A percentile compares a stretch with the other conserved stretches of the same genome.
These are phyloP conservation scores for Cyclotella cryptica DNA, from an alignment of 108 stramenopile species.

Conservation along the genomic window DNA sequence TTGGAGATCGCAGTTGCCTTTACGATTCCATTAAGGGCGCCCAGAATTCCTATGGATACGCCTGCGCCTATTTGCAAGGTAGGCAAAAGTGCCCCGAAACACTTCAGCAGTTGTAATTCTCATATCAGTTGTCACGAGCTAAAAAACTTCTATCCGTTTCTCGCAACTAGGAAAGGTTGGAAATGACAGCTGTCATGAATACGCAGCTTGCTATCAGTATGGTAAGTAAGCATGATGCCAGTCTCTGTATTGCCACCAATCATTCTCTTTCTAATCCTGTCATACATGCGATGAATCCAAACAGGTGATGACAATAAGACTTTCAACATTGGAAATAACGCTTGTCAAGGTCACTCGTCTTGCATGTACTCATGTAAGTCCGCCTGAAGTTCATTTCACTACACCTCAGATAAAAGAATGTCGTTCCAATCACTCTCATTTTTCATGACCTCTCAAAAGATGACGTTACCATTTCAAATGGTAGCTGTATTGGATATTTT, in stretches of 20 bases:
- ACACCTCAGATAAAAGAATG: too few relatives aligned
- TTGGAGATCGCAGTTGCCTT: constrained; percentile 3
- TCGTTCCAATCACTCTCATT: too few relatives aligned
- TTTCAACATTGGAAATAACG: too few relatives aligned
- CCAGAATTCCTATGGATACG: neutral
- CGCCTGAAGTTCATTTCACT: too few relatives aligned
- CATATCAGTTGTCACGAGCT: neutral
- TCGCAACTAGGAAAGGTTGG: neutral
- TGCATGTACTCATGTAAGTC: too few relatives aligned
- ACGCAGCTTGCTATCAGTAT: constrained; percentile 9
- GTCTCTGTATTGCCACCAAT: neutral
- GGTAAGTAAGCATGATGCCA: neutral
- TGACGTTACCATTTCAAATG: too few relatives aligned
- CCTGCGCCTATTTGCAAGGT: constrained; percentile 2
- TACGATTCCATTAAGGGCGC: neutral
- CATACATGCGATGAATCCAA: too few relatives aligned
- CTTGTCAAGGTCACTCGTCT: too few relatives aligned
- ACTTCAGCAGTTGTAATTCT: neutral
- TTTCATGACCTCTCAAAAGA: too few relatives aligned
- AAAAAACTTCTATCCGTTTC: neutral
- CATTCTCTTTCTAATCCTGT: too few relatives aligned
- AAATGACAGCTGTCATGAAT: neutral
- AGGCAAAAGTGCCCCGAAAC: neutral
- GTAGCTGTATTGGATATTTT: too few relatives aligned
- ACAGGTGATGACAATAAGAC: too few relatives aligned